Evolutionary conservation across 345 rosid genomes (phyloP).

Genomic region (Brassica nigra): DNA sequence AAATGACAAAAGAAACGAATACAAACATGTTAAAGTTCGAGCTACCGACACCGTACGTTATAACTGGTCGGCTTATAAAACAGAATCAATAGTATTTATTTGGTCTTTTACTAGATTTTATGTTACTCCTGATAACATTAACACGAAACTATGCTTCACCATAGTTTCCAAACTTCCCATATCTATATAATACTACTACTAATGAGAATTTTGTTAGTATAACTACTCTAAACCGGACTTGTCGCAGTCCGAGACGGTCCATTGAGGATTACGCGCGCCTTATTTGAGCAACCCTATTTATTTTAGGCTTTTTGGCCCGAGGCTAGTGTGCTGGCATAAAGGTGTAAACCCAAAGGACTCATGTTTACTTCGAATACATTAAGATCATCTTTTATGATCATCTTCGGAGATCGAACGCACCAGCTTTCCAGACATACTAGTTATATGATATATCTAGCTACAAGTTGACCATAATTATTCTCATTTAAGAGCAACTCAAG

Average conservation of each 20-base stretch:
- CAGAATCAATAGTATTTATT: constrained; percentile 9
- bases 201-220: not conserved
- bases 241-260: constrained; percentile 16
- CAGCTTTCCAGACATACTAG: not conserved
- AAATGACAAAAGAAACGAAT: not conserved
- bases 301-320: not conserved
- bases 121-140: not conserved
- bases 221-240: constrained; percentile 3
- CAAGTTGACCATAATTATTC: not conserved
- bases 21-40: constrained; percentile 19
- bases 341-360: not conserved
- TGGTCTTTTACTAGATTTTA: constrained; percentile 11
- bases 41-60: constrained; percentile 40
- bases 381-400: not conserved
- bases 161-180: not conserved
- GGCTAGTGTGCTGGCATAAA: constrained; percentile 10
- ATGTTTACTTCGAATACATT: not conserved
- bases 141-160: not conserved
- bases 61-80: constrained; percentile 11
- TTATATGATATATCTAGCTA: not conserved
- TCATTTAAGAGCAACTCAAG: not conserved
- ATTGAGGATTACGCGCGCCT: constrained; percentile 11
- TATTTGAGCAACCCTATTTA: constrained; percentile 19
- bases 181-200: not conserved
- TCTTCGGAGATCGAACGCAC: not conserved